Base-by-base conservation (phyloP, 2,329 filamentous ascomycete genomes). In the Penicillium concentricum region DNA sequence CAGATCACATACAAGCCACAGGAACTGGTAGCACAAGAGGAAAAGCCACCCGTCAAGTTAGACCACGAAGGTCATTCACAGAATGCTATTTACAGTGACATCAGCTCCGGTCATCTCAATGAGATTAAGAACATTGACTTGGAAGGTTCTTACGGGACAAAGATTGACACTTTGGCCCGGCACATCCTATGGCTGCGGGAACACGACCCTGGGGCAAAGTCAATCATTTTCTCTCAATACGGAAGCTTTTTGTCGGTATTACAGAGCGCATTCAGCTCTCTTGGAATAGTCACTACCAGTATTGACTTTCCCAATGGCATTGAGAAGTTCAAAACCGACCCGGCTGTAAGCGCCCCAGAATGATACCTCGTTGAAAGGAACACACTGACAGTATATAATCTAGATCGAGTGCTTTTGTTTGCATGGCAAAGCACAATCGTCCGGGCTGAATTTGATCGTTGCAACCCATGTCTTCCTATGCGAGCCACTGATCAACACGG, bases 381-480 rank as follows among this genome's bases (percentile, higher is more conserved):
- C 46, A 13, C 15, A 22, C 30, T 50, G 35, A 44, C 30, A 51
- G 49, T 58, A 1, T 73, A 77, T 47, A 3, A 42, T 47, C 44
- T 49, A 79, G 76, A 71, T 88, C 6, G 91, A 97, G 71, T 92
- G 89, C 65, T 93, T 99, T 65, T 81, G 97, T 4, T 82, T 99
- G 15, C 92, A 97, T 69, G 92, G 92, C 6, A 90, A 92, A 62
- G 89, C 91, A 0, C 91, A 96, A 70, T 89, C 91, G 0, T 92
- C 90, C 1, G 94, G 94, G 0, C 80, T 99, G 30, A 97, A 96
- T 60, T 83, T 99, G 0, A 89, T 96, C 62, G 93, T 95, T 67
- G 94, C 93, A 5, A 96, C 87, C 46, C 92, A 97, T 69, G 92
- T 97, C 1, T 95, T 97, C 69, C 82, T 99, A 5, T 96, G 92